These are phyloP conservation scores for Pyrenochaeta sp. DNA, from an alignment of 2,329 filamentous ascomycete genomes.

Conservation along the genomic window DNA sequence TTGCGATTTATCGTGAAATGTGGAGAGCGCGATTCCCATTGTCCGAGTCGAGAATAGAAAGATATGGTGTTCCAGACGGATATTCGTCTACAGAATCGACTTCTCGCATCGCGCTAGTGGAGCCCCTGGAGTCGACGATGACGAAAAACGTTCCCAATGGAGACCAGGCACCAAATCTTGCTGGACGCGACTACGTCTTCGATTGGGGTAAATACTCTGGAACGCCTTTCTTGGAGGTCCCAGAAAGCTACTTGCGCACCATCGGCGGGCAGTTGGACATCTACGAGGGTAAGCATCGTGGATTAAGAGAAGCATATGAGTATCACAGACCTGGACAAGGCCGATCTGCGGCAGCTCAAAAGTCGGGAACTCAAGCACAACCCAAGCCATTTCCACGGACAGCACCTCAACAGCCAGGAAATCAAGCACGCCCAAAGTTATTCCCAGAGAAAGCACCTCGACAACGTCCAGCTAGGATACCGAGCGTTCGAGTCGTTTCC, in stretches of 20 bases:
- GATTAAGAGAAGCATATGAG: conserved; percentile 32
- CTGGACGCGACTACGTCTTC: conserved; percentile 29
- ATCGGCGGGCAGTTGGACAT: conserved; percentile 29
- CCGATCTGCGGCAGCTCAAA: conserved; percentile 9
- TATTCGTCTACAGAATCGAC: conserved; percentile 8
- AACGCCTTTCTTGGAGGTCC: conserved; percentile 24
- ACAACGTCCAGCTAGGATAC: neutral
- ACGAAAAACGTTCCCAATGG: too few species aligned
- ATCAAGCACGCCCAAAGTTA: neutral
- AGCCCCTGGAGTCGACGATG: too few species aligned
- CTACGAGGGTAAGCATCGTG: conserved; percentile 24
- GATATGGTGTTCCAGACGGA: conserved; percentile 20
- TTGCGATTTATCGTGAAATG: conserved; percentile 23
- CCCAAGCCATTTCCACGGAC: too few species aligned
- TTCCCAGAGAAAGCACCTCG: neutral
- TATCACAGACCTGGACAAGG: conserved; percentile 28
- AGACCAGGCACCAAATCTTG: conserved; percentile 7
- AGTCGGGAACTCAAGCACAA: conserved; percentile 7
- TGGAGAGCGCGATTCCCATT: conserved; percentile 24
- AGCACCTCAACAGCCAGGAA: neutral
- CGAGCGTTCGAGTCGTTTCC: conserved; percentile 2
- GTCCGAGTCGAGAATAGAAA: conserved; percentile 8
- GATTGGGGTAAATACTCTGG: conserved; percentile 25
- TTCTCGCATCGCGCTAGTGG: conserved; percentile 6
- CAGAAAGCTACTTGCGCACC: conserved; percentile 29